Evolutionary conservation across 352 stramenopile genomes (phyloP).

Genomic region (Elongisporangium anandrum): DNA sequence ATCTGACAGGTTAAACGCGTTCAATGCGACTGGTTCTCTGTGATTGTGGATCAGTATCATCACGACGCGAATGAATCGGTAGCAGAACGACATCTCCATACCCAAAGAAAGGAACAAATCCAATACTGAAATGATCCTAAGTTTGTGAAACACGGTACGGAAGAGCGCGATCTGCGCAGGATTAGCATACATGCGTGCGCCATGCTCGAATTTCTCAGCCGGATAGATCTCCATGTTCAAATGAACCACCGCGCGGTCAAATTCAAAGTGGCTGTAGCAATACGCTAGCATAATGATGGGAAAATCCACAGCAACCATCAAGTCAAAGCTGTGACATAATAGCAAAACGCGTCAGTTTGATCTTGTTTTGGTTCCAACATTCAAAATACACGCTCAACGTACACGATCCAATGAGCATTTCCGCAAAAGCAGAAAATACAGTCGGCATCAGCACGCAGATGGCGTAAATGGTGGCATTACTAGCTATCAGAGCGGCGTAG

Average conservation of each 20-base stretch:
- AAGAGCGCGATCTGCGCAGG: constrained; percentile 20
- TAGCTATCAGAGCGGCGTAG: constrained; percentile 7
- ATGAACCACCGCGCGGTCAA: constrained; percentile 15
- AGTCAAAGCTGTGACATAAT: constrained; percentile 5
- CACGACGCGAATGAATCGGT: constrained; percentile 13
- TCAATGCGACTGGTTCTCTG: no score
- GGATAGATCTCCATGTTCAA: constrained; percentile 13
- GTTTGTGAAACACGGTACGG: constrained; percentile 18
- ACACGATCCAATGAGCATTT: constrained; percentile 23
- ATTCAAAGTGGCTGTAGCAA: constrained; percentile 14
- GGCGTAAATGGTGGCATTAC: constrained; percentile 9
- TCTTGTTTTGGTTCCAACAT: no score
- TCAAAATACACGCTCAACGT: no score
- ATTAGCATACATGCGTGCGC: constrained; percentile 14
- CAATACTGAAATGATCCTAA: constrained; percentile 15
- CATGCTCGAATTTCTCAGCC: constrained; percentile 21
- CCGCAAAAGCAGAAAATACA: constrained; percentile 10
- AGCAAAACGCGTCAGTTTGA: constrained; percentile 2
- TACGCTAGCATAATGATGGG: constrained; percentile 14
- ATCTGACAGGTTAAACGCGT: no score
- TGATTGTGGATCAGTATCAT: background rate
- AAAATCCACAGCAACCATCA: constrained; percentile 22
- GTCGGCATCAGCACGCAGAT: constrained; percentile 11
- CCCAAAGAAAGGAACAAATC: constrained; percentile 7
- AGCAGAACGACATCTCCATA: constrained; percentile 22